Base-by-base conservation (phyloP, 2,329 filamentous ascomycete species). In the Venturia nashicola region DNA sequence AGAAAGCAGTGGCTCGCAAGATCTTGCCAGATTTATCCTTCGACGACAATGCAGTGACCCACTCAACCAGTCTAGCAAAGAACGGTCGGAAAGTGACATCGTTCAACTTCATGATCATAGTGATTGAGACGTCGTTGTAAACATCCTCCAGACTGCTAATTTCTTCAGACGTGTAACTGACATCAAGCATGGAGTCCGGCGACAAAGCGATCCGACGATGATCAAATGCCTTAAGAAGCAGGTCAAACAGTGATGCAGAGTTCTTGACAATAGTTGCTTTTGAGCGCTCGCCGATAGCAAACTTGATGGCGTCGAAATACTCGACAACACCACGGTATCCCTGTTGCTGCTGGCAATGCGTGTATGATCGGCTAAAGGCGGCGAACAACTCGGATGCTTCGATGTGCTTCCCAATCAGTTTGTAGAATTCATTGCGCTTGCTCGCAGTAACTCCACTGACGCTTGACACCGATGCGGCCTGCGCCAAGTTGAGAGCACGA, bases 71-170 rank as follows among this genome's bases (percentile, higher is more conserved):
- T 67, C 88, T 85, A 18, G 86, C 82, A 78, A 97, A 99, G 67
- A 99, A 86, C 0, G 94, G 95, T 14, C 92, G 83, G 84, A 99
- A 99, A 0, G 89, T 86, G 0, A 89, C 87, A 72, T 99, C 94
- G 76, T 97, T 97, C 66, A 99, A 83, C 79, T 97, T 97, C 79
- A 96, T 91, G 63, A 96, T 89, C 86, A 97, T 94, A 75, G 91
- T 89, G 65, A 99, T 83, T 0, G 87, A 84, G 14, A 88, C 85
- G 11, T 87, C 83, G 71, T 90, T 88, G 68, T 90, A 67, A 0
- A 80, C 78, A 1, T 78, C 76, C 72, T 96, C 90, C 14, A 91
- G 78, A 51, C 80, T 78, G 23, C 79, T 75, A 6, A 89, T 73
- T 55, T 82, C 77, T 16, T 81, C 75, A 18, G 79, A 71, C 43